phyloP scores from a whole-genome alignment of 305 asterid species.

The Rubia occidens region DNA sequence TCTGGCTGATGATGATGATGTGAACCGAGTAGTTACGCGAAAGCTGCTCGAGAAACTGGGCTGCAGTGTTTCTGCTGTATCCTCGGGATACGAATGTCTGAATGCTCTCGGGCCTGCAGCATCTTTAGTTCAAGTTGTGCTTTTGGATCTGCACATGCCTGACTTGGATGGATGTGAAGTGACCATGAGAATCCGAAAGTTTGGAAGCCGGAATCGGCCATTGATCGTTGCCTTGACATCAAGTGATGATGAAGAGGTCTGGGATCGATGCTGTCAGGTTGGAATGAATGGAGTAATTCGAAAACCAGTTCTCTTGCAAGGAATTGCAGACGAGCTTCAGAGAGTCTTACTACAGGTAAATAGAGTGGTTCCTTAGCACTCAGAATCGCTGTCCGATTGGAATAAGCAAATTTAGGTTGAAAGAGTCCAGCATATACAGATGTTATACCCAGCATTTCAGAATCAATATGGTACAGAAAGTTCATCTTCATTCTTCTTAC shows the following conservation, averaged over 20 bases:
- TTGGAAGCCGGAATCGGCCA: slow-evolving; percentile 62
- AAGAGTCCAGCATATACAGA: slow-evolving; percentile 26
- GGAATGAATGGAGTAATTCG: slow-evolving; percentile 43
- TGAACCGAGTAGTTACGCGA: slow-evolving; percentile 65
- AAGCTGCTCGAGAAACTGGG: slow-evolving; percentile 83
- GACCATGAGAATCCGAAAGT: slow-evolving; percentile 58
- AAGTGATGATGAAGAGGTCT: slow-evolving; percentile 25
- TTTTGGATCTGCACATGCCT: slow-evolving; percentile 75
- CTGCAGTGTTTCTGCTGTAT: slow-evolving; percentile 56
- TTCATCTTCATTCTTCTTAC: slow-evolving; percentile 24
- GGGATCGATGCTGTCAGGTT: slow-evolving; percentile 29
- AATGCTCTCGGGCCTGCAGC: slow-evolving; percentile 43
- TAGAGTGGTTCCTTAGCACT: slow-evolving; percentile 29
- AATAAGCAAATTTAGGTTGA: slow-evolving; percentile 15
- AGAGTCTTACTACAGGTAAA: slow-evolving; percentile 34
- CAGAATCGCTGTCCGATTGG: slow-evolving; percentile 13
- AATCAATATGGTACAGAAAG: slow-evolving; percentile 40
- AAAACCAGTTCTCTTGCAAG: slow-evolving; percentile 34
- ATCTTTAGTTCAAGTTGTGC: slow-evolving; percentile 46
- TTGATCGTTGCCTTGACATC: slow-evolving; percentile 65
- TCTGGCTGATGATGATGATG: slow-evolving; percentile 64
- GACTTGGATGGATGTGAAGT: slow-evolving; percentile 87
- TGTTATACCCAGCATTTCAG: slow-evolving; percentile 22
- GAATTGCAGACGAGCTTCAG: slow-evolving; percentile 36
- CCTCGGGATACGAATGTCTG: slow-evolving; percentile 79